A percentile compares a stretch with the other conserved stretches of the same genome.
Conservation (phyloP, 148 eudicot genomes). For the Limonium bicolor region DNA sequence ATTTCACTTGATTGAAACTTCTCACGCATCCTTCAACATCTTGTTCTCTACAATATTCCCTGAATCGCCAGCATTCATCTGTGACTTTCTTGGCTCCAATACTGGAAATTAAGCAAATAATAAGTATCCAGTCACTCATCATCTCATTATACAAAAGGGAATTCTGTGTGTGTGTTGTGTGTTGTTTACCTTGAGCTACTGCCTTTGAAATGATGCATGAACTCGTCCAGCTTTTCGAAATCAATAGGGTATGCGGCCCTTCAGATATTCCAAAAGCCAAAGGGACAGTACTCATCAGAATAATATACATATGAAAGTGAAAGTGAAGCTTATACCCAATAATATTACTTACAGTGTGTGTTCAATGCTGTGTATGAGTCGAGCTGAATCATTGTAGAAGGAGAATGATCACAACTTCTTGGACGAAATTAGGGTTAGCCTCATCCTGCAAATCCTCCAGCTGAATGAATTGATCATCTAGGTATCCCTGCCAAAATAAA, state of each 20-base stretch:
- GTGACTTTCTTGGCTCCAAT: slow-evolving; percentile 76
- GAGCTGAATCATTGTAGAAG: slow-evolving; percentile 47
- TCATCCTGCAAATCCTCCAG: slow-evolving; percentile 66
- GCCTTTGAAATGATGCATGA: slow-evolving; percentile 78
- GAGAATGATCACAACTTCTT: slow-evolving; percentile 59
- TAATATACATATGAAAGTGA: neutral
- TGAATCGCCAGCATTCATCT: slow-evolving; percentile 46
- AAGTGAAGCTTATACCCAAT: neutral
- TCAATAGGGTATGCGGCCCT: slow-evolving; percentile 39
- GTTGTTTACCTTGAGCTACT: slow-evolving; percentile 68
- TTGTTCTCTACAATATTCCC: slow-evolving; percentile 42
- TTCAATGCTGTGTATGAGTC: slow-evolving; percentile 46
- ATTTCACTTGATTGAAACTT: slow-evolving; percentile 45
- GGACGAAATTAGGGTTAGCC: slow-evolving; percentile 52
- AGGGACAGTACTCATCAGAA: neutral
- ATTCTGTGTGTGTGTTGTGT: neutral
- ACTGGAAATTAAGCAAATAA: slow-evolving; percentile 27
- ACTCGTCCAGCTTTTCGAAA: slow-evolving; percentile 51
- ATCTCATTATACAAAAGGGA: neutral
- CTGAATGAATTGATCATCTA: slow-evolving; percentile 62
- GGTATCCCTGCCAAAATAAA: slow-evolving; percentile 44
- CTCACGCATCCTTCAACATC: slow-evolving; percentile 59
- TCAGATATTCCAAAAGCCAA: slow-evolving; percentile 1
- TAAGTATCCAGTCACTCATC: neutral
- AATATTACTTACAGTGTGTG: slow-evolving; percentile 45